phyloP scores from a whole-genome alignment of 805 yeast genomes.

The Suhomyces faveliae region DNA sequence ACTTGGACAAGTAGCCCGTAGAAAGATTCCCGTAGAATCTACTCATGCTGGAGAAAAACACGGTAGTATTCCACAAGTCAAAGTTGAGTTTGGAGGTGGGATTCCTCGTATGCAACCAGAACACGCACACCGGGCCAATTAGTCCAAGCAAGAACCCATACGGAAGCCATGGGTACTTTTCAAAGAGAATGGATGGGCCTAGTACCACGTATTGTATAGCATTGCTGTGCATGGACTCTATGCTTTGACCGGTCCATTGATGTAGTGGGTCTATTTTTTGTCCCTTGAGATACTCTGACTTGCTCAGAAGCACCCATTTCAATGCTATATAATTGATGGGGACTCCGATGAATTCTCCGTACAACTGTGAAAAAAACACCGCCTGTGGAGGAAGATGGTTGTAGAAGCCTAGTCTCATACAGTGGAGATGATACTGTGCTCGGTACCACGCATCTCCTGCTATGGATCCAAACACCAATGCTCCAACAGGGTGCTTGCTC shows the following conservation, averaged over 20 bases:
- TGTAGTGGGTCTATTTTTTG: constrained; percentile 42
- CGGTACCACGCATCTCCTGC: constrained; percentile 50
- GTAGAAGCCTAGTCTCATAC: constrained; percentile 52
- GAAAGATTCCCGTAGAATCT: constrained; percentile 49
- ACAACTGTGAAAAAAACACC: constrained; percentile 50
- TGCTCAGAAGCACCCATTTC: constrained; percentile 45
- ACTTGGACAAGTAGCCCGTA: constrained; percentile 48
- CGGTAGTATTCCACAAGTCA: constrained; percentile 46
- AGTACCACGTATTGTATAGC: constrained; percentile 51
- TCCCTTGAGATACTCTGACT: constrained; percentile 37
- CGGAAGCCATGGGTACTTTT: constrained; percentile 43
- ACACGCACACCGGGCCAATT: constrained; percentile 36
- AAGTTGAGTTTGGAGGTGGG: constrained; percentile 27
- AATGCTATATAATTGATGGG: constrained; percentile 50
- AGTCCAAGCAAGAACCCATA: constrained; percentile 45
- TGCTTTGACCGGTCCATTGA: constrained; percentile 52
- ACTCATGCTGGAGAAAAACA: constrained; percentile 48
- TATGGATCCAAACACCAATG: constrained; percentile 49
- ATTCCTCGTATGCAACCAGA: constrained; percentile 22
- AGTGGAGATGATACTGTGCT: constrained; percentile 39
- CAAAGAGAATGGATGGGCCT: constrained; percentile 47
- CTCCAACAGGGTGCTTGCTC: constrained; percentile 47
- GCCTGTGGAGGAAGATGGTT: constrained; percentile 51
- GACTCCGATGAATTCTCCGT: constrained; percentile 53
- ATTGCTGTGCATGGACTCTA: constrained; percentile 44